Percentiles rank a stretch among this genome's conserved stretches.
phyloP scores from a whole-genome alignment of 1,284 basidiomycete species.

The Testicularia cyperi region DNA sequence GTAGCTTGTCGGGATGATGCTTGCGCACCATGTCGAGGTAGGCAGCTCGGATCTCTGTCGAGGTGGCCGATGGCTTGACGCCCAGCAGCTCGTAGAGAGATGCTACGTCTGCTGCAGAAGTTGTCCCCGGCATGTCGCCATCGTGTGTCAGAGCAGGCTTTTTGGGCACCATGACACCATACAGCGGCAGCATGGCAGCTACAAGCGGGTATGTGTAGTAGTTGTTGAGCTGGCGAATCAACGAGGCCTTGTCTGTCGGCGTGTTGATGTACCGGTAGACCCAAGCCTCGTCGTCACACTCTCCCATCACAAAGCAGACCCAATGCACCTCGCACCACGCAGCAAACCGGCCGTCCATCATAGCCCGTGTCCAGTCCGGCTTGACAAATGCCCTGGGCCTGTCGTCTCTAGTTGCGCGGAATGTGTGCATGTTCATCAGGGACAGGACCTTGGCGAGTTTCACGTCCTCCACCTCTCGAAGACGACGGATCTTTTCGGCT shows the following conservation, averaged over 20 bases:
- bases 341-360: constrained; percentile 29
- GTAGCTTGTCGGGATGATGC: constrained; percentile 36
- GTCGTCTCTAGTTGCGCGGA: constrained; percentile 29
- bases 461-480: constrained; percentile 15
- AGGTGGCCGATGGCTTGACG: constrained; percentile 12
- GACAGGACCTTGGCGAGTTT: constrained; percentile 9
- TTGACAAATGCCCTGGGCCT: constrained; percentile 17
- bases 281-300: constrained; percentile 31
- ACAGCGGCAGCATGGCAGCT: constrained; percentile 20
- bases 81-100: constrained; percentile 15
- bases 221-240: constrained; percentile 31
- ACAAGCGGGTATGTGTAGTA: constrained; percentile 31
- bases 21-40: constrained; percentile 26
- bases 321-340: constrained; percentile 23
- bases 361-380: constrained; percentile 21
- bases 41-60: constrained; percentile 23
- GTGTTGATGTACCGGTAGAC: constrained; percentile 37
- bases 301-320: constrained; percentile 23
- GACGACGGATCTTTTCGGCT: constrained; percentile 12
- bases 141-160: background rate
- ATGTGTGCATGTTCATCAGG: constrained; percentile 36
- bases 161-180: constrained; percentile 3
- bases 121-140: background rate
- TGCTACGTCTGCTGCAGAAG: background rate
- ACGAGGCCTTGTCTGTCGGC: constrained; percentile 5